Conservation (phyloP, 106 monocot species). For the Xerophyta viscosa region DNA sequence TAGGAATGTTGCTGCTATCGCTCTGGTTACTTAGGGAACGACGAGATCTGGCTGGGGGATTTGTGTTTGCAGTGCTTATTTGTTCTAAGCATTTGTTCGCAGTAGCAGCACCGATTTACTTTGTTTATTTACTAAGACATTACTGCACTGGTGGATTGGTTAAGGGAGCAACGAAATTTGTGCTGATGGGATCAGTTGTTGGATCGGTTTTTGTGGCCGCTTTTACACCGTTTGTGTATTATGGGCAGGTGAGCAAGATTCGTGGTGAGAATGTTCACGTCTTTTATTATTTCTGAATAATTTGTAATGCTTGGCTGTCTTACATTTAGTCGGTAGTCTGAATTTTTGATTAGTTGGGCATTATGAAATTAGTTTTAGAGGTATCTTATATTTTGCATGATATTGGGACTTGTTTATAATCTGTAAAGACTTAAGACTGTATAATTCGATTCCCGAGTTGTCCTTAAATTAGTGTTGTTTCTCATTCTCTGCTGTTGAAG, state of each 20-base stretch:
- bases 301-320: too few relatives aligned
- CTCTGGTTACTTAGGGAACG: slow-evolving; percentile 50
- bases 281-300: too few relatives aligned
- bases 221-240: slow-evolving; percentile 74
- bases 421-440: too few relatives aligned
- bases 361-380: too few relatives aligned
- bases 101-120: slow-evolving; percentile 88
- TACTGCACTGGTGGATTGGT: slow-evolving; percentile 48
- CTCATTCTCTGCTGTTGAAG: too few relatives aligned
- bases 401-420: too few relatives aligned
- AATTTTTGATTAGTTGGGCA: too few relatives aligned
- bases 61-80: slow-evolving; percentile 59
- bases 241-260: slow-evolving; percentile 57
- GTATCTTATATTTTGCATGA: too few relatives aligned
- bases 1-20: slow-evolving; percentile 67
- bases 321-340: too few relatives aligned
- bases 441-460: too few relatives aligned
- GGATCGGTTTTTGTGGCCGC: slow-evolving; percentile 43
- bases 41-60: slow-evolving; percentile 60
- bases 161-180: slow-evolving; percentile 31
- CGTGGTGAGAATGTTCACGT: too few relatives aligned
- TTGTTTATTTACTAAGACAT: slow-evolving; percentile 79
- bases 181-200: slow-evolving; percentile 55
- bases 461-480: too few relatives aligned
- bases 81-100: slow-evolving; percentile 92